Evolutionary conservation across 2,329 filamentous ascomycete species (phyloP), one percentile per base, ranked within the genome.

Genomic region (Penicillium sp.): DNA sequence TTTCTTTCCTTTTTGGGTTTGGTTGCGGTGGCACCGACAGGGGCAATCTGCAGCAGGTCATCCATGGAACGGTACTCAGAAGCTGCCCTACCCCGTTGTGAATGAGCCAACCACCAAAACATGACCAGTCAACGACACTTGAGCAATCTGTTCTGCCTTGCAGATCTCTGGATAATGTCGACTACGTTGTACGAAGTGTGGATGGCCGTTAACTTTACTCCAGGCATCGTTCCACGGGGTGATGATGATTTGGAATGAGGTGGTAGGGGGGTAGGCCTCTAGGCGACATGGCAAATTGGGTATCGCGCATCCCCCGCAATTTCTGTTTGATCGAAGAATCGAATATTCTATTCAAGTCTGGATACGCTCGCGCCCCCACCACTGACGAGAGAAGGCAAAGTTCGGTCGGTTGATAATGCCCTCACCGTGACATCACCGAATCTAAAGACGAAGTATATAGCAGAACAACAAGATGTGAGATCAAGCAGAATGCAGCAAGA

Each of bases 371-470:
- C 53, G 52, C 47, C 54, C 57, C 49, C 53, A 58, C 57, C 56
- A 57, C 60, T 42, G 32, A 53, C 42, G 52, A 17, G 39, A 22
- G 24, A 46, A 50, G 59, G 57, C 57, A 52, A 57, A 41, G 31
- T 17, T 29, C 9, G 9, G 22, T 37, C 9, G 31, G 35, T 22
- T 19, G 38, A 15, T 4, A 61, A 61, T 61, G 53, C 37, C 35
- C 47, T 63, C 60, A 63, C 48, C 12, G 49, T 63, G 60, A 63
- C 61, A 62, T 63, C 61, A 63, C 54, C 13, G 41, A 31, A 17
- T 31, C 40, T 29, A n/a, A 44, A 24, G 31, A 6, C 9, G 13
- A 43, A 19, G 34, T 53, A 55, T 54, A 53, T 58, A 53, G 51
- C 34, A 41, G 10, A 43, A 38, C 35, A 34, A 24, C 42, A 40